phyloP scores from a whole-genome alignment of 2,329 filamentous ascomycete genomes.

The Hypoxylon sp. region DNA sequence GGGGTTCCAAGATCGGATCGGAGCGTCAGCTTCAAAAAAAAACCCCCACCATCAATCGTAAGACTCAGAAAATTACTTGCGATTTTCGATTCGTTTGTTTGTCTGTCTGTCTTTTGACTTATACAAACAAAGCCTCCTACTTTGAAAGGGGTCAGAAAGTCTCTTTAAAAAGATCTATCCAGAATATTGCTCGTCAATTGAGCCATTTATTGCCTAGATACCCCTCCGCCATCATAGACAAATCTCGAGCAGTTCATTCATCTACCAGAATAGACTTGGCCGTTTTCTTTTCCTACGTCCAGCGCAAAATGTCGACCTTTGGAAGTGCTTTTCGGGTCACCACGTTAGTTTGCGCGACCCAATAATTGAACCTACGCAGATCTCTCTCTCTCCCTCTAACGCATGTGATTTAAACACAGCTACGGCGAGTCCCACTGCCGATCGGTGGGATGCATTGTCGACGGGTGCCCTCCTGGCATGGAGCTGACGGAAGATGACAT shows the following conservation, averaged over 20 bases:
- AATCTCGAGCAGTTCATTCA: too few relatives aligned
- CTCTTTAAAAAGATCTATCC: background rate
- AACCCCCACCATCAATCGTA: constrained; percentile 22
- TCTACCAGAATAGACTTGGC: too few relatives aligned
- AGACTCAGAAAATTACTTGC: constrained; percentile 19
- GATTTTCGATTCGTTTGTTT: constrained; percentile 1
- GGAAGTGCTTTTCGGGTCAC: constrained; percentile 83
- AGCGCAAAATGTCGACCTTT: constrained; percentile 84
- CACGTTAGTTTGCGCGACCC: constrained; percentile 65
- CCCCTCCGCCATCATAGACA: too few relatives aligned
- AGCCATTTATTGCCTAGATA: background rate
- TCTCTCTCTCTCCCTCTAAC: constrained; percentile 28
- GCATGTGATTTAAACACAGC: constrained; percentile 50
- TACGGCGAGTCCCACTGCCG: constrained; percentile 91
- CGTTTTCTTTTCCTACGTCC: too few relatives aligned
- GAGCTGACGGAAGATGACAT: constrained; percentile 85
- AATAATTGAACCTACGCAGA: too few relatives aligned
- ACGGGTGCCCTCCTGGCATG: constrained; percentile 89
- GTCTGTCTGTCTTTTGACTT: constrained; percentile 26
- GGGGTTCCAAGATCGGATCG: background rate
- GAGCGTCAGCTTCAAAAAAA: background rate
- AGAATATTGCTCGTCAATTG: background rate
- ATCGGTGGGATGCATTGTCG: constrained; percentile 93
- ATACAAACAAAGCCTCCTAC: constrained; percentile 25
- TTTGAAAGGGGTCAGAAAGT: constrained; percentile 11